Evolutionary conservation across 257 asterid species (phyloP).

Genomic region (Cinchona pubescens): DNA sequence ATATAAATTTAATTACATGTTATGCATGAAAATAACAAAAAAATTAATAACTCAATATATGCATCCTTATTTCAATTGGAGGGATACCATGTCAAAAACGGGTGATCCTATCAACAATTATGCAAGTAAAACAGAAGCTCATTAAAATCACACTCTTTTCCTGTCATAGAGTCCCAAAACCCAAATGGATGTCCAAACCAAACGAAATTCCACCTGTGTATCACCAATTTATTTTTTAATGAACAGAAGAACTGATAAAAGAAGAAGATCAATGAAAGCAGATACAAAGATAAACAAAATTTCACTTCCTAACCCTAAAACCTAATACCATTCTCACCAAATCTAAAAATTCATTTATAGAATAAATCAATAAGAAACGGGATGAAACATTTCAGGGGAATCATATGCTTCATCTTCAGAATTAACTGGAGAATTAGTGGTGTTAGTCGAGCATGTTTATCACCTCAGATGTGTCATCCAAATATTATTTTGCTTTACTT

Average conservation of each 20-base stretch:
- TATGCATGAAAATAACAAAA: too few relatives aligned
- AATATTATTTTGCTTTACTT: conserved; percentile 79
- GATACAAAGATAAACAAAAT: conserved; percentile 17
- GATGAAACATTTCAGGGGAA: conserved; percentile 36
- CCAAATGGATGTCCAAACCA: conserved; percentile 1
- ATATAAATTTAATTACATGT: too few relatives aligned
- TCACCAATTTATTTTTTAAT: conserved; percentile 17
- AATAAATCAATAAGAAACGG: conserved; percentile 24
- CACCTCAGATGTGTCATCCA: conserved; percentile 79
- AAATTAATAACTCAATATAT: too few relatives aligned
- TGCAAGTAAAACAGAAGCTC: conserved; percentile 1
- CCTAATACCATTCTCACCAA: conserved; percentile 34
- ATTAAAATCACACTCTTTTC: neutral
- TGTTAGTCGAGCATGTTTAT: conserved; percentile 75
- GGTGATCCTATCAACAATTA: neutral
- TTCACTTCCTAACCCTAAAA: conserved; percentile 26
- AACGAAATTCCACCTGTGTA: neutral
- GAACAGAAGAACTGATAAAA: conserved; percentile 31
- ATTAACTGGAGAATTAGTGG: conserved; percentile 55
- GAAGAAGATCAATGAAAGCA: conserved; percentile 17
- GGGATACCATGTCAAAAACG: too few relatives aligned
- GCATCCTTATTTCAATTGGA: too few relatives aligned
- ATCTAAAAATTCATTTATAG: conserved; percentile 25
- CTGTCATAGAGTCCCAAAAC: conserved; percentile 2
- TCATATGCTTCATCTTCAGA: conserved; percentile 56